Conservation (phyloP, 2,329 filamentous ascomycete species). For the Elsinoe ampelina region DNA sequence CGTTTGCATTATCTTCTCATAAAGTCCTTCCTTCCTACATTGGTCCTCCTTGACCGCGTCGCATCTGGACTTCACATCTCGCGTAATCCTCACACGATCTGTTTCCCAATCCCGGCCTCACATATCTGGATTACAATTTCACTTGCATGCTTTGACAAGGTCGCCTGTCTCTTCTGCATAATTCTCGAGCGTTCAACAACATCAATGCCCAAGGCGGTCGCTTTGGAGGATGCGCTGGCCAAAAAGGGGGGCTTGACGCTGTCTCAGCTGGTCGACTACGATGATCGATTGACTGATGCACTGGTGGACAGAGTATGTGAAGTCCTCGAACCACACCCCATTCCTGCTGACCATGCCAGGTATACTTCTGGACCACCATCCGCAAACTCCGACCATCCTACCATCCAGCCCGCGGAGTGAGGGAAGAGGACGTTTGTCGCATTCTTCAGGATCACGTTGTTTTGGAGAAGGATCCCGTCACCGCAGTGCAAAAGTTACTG, state of each 20-base stretch:
- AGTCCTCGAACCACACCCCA: conserved; percentile 30
- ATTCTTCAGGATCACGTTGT: conserved; percentile 59
- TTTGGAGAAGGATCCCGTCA: conserved; percentile 59
- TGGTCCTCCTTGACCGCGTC: neutral
- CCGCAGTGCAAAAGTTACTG: conserved; percentile 64
- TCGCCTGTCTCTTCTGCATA: neutral
- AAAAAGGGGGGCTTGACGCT: conserved; percentile 72
- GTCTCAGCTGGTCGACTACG: conserved; percentile 80
- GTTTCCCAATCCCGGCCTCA: neutral
- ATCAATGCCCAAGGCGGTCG: conserved; percentile 24
- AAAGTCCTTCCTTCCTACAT: neutral
- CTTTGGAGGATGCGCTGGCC: conserved; percentile 36
- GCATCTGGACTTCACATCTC: conserved; percentile 1
- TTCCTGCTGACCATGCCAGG: conserved; percentile 42
- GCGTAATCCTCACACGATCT: conserved; percentile 1
- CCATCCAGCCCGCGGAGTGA: conserved; percentile 70
- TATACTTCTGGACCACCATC: conserved; percentile 92
- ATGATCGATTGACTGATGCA: conserved; percentile 91
- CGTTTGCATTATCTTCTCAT: neutral
- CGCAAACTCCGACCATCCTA: conserved; percentile 89
- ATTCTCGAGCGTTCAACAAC: neutral
- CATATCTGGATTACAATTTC: neutral
- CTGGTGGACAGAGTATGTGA: conserved; percentile 75
- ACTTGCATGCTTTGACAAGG: neutral
- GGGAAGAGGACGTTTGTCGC: conserved; percentile 51